These are phyloP conservation scores for Aspergillus japonicus DNA, from an alignment of 2,329 filamentous ascomycete genomes.

Conservation along the genomic window DNA sequence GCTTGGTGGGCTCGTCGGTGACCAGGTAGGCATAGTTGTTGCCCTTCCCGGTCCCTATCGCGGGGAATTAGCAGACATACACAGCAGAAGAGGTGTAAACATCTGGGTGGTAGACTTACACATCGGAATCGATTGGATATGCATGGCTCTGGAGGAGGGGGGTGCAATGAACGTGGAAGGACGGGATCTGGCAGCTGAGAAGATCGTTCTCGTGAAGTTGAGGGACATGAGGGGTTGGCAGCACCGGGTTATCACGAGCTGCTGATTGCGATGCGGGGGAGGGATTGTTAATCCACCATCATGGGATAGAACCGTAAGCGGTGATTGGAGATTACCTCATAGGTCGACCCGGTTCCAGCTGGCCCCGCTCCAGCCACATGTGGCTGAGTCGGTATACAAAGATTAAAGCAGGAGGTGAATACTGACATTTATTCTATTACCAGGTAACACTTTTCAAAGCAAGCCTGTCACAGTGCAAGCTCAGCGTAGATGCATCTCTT, in stretches of 20 bases:
- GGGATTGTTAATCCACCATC: not conserved
- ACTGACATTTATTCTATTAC: too few species aligned
- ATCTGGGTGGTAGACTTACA: conserved; percentile 38
- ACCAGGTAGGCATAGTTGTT: conserved; percentile 56
- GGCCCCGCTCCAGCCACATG: not conserved
- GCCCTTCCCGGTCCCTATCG: conserved; percentile 38
- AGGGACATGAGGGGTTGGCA: conserved; percentile 22
- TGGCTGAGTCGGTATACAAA: not conserved
- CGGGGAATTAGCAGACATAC: not conserved
- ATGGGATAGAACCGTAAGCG: not conserved
- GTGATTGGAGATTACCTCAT: conserved; percentile 17
- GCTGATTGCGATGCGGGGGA: conserved; percentile 10
- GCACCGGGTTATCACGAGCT: not conserved
- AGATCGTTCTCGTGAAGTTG: conserved; percentile 28
- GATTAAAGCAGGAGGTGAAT: too few species aligned
- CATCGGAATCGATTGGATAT: conserved; percentile 55
- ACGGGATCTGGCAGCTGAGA: conserved; percentile 18
- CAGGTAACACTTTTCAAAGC: too few species aligned
- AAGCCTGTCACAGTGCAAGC: too few species aligned
- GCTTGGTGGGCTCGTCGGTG: conserved; percentile 49
- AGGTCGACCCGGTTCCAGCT: too few species aligned
- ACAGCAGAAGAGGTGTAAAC: not conserved
- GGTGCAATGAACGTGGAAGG: conserved; percentile 6
- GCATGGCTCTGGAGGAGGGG: conserved; percentile 40
- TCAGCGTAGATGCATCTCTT: too few species aligned